These are phyloP conservation scores for Brasenia schreberi DNA, from an alignment of 164 flowering plant species.

Conservation along the genomic window DNA sequence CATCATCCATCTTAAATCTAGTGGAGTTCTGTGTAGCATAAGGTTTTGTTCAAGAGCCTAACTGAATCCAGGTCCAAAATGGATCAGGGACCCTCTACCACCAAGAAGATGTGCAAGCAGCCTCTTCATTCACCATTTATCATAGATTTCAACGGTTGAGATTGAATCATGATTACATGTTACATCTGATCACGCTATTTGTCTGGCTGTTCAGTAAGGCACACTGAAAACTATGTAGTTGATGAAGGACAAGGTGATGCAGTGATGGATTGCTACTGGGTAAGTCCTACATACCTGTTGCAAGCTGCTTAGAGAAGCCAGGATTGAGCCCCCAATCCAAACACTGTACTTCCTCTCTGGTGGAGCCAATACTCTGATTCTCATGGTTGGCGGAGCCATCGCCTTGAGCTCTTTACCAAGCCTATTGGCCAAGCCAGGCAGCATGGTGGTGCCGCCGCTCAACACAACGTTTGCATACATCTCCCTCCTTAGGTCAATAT, in stretches of 20 bases:
- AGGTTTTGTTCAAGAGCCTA: no score
- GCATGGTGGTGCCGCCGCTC: constrained; percentile 14
- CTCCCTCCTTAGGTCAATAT: constrained; percentile 16
- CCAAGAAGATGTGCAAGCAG: no score
- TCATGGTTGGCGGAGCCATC: constrained; percentile 8
- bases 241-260: not conserved
- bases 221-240: not conserved
- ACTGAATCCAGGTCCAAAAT: no score
- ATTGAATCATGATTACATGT: not conserved
- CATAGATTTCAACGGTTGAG: not conserved
- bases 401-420: constrained; percentile 13
- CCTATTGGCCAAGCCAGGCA: constrained; percentile 15
- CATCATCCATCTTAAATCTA: no score
- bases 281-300: constrained; percentile 9
- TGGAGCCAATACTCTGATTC: constrained; percentile 15
- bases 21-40: no score
- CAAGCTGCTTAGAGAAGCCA: constrained; percentile 18
- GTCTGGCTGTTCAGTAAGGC: not conserved
- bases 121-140: not conserved
- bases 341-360: constrained; percentile 11
- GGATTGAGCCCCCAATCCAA: constrained; percentile 18
- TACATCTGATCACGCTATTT: not conserved
- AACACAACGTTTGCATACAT: constrained; percentile 16
- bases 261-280: not conserved
- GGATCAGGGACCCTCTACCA: no score